Evolutionary conservation across 2,329 filamentous ascomycete species (phyloP), one percentile per base, ranked within the genome.

Genomic region (Beauveria sp.): DNA sequence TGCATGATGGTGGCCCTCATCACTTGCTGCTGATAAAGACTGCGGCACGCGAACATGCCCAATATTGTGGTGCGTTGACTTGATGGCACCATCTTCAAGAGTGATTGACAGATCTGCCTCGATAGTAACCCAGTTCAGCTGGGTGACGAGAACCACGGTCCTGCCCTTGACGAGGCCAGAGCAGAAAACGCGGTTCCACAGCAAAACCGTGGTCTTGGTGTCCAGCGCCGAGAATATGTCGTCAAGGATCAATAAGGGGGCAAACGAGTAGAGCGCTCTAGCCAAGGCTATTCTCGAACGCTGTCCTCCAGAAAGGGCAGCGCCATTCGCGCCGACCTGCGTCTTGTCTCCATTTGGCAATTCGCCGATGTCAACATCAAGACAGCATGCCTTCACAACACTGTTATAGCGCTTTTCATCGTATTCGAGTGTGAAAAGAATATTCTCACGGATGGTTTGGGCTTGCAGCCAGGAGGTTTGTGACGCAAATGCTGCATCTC

Each of bases 201-300:
- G 74, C 2, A 76, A 72, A n/a, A 80, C 79, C 1, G 80, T 78
- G 0, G 84, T 86, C 64, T 83, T 83, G n/a, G 83, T 77, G 65
- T 86, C 83, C 0, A 86, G 73, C 0, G 83, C 83, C 1, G 82
- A 82, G 65, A 86, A 83, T 3, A 85, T 76, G 61, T 86, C 83
- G 63, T 86, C 83, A 1, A 86, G 76, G 0, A 86, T 71, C 22
- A 85, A 70, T 1, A 84, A 72, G 2, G 80, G 73, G 0, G 83
- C 77, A 56, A 79, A 79, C 1, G 82, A 84, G 67, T 85, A 86
- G 1, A 86, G 67, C 5, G 82, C 80, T 61, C 83, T 75, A 1
- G 83, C 83, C 41, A 85, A 68, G 16, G 82, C 80, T 43, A 85
- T 79, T 10, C 82, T 76, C 26, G 81, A 80, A 63, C 81, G 82